Evolutionary conservation across 768 basidiomycete genomes (phyloP).

Genomic region (Floccularia luteovirens): DNA sequence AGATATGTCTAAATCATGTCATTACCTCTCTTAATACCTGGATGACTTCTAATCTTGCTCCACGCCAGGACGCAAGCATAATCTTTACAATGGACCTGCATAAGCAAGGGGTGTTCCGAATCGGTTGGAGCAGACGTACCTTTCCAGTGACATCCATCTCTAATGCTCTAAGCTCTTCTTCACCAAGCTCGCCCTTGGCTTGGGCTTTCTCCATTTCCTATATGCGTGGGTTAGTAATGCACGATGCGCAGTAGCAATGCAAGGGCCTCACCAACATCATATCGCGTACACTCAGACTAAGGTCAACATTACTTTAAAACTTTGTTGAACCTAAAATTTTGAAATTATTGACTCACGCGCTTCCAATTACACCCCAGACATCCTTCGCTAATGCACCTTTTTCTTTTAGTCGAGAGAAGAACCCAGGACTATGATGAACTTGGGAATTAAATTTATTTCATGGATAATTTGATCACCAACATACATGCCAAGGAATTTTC

Average conservation of each 20-base stretch:
- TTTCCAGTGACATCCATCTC: slow-evolving; percentile 94
- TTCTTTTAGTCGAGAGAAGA: slow-evolving; percentile 92
- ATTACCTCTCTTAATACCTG: slow-evolving; percentile 75
- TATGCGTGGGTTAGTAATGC: slow-evolving; percentile 6
- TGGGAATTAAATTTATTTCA: slow-evolving; percentile 1
- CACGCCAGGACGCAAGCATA: slow-evolving; percentile 95
- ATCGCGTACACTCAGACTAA: slow-evolving; percentile 64
- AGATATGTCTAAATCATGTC: no score
- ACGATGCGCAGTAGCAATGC: no score
- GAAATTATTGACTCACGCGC: slow-evolving; percentile 59
- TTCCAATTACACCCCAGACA: slow-evolving; percentile 93
- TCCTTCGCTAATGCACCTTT: slow-evolving; percentile 92
- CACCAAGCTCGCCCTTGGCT: slow-evolving; percentile 79
- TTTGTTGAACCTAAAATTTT: slow-evolving; percentile 1
- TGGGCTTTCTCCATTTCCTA: slow-evolving; percentile 90
- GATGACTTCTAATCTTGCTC: slow-evolving; percentile 90
- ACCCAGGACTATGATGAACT: slow-evolving; percentile 54
- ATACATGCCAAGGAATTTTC: slow-evolving; percentile 85
- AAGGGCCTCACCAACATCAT: slow-evolving; percentile 51
- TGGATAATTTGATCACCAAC: slow-evolving; percentile 18
- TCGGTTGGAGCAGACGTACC: slow-evolving; percentile 26
- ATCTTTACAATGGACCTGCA: slow-evolving; percentile 46
- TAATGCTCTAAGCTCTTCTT: slow-evolving; percentile 78
- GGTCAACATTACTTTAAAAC: background rate
- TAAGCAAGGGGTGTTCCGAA: background rate